Evolutionary conservation across 1,284 basidiomycete genomes (phyloP).

Genomic region (Puccinia polysora): DNA sequence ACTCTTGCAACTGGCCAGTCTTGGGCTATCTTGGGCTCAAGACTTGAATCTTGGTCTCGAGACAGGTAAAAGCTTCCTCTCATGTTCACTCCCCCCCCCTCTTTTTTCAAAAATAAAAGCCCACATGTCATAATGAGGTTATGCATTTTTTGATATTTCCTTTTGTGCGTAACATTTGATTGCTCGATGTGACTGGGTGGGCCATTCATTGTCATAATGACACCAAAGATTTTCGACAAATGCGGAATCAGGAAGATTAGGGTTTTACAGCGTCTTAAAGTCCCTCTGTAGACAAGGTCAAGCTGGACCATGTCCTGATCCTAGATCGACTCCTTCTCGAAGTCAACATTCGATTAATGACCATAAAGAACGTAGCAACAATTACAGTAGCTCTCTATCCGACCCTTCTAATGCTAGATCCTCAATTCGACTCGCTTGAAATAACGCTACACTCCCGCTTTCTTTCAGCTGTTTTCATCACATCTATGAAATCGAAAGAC

Average conservation of each 20-base stretch:
- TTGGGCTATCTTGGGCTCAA: slow-evolving; percentile 15
- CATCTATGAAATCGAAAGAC: no score
- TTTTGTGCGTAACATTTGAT: neutral
- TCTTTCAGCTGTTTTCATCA: no score
- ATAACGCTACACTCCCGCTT: no score
- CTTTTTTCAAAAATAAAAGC: neutral
- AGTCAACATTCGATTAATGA: no score
- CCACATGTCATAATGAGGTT: neutral
- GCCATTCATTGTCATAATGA: neutral
- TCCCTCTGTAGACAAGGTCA: neutral
- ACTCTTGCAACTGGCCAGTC: slow-evolving; percentile 27
- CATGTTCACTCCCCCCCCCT: neutral
- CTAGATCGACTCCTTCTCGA: no score
- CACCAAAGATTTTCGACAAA: slow-evolving; percentile 16
- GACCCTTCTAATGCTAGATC: no score
- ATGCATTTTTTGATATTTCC: neutral
- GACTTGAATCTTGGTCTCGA: slow-evolving; percentile 30
- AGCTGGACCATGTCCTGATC: no score
- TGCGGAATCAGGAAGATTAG: slow-evolving; percentile 23
- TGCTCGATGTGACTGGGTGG: neutral
- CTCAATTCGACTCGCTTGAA: no score
- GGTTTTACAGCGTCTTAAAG: slow-evolving; percentile 17
- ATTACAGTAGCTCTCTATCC: no score
- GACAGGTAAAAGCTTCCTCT: slow-evolving; percentile 34
- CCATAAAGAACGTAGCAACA: no score